Conservation (phyloP, 208 protist genomes). For the Crithidia bombi region DNA sequence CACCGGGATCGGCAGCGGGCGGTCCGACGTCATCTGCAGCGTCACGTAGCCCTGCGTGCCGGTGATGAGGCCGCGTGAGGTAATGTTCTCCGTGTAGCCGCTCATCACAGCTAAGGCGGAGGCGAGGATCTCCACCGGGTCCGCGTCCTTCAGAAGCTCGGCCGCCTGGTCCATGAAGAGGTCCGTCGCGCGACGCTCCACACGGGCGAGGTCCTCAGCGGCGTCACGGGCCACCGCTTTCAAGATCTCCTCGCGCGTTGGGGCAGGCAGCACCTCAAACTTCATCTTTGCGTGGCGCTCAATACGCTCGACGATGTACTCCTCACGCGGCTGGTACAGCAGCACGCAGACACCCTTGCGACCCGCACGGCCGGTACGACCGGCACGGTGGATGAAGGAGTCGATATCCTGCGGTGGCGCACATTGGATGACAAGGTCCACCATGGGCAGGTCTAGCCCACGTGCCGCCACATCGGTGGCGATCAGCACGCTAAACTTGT, state of each 20-base stretch:
- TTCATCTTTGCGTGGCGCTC: constrained; percentile 92
- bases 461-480: constrained; percentile 93
- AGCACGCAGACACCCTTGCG: constrained; percentile 90
- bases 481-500: constrained; percentile 94
- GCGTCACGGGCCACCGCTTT: constrained; percentile 84
- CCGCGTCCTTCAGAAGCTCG: constrained; percentile 88
- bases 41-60: constrained; percentile 77
- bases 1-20: constrained; percentile 74
- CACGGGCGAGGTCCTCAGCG: constrained; percentile 85
- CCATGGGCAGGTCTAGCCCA: constrained; percentile 87
- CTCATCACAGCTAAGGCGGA: constrained; percentile 92
- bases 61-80: constrained; percentile 79
- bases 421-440: constrained; percentile 92
- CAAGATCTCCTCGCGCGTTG: constrained; percentile 89
- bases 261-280: constrained; percentile 88
- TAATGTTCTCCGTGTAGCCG: constrained; percentile 91
- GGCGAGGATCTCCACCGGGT: constrained; percentile 85
- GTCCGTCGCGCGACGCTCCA: constrained; percentile 84
- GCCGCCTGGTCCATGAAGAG: constrained; percentile 89
- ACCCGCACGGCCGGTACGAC: constrained; percentile 95
- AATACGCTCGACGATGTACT: constrained; percentile 91
- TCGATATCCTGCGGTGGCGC: constrained; percentile 89
- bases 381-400: constrained; percentile 97
- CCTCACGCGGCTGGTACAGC: constrained; percentile 83
- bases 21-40: constrained; percentile 74